Conservation (phyloP, 345 rosid genomes). For the Citrus maxima region DNA sequence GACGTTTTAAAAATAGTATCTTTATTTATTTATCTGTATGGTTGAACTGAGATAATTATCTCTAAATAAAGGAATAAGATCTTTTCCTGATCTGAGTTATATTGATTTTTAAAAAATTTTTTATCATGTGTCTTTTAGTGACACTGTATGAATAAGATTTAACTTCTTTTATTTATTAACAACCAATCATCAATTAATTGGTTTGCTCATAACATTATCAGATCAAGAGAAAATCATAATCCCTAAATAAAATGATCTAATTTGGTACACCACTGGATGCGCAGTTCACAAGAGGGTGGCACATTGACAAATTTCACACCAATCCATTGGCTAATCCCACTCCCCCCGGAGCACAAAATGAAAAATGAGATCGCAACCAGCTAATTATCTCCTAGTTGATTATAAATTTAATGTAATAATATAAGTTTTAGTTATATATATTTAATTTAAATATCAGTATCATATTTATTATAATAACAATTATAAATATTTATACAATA, state of each 20-base stretch:
- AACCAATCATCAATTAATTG: fast-evolving
- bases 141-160: fast-evolving
- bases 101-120: fast-evolving
- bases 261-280: neutral
- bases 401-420: too few species aligned
- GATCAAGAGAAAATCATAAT: fast-evolving
- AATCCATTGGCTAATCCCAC: neutral
- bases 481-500: too few species aligned
- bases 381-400: too few species aligned
- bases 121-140: fast-evolving
- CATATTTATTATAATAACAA: fast-evolving
- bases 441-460: too few species aligned
- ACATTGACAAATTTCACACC: neutral
- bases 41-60: neutral
- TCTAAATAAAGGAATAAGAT: too few species aligned
- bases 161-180: too few species aligned
- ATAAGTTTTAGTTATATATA: too few species aligned
- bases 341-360: too few species aligned
- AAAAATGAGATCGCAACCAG: too few species aligned
- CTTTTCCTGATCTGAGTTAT: fast-evolving
- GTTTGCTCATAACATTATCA: fast-evolving
- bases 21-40: neutral
- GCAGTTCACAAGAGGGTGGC: too few species aligned
- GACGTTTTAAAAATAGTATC: too few species aligned
- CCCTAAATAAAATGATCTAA: neutral